Percentiles rank a stretch among this genome's conserved stretches.
Evolutionary conservation across 2,329 filamentous ascomycete species (phyloP).

Genomic region (Trichoderma sp.): DNA sequence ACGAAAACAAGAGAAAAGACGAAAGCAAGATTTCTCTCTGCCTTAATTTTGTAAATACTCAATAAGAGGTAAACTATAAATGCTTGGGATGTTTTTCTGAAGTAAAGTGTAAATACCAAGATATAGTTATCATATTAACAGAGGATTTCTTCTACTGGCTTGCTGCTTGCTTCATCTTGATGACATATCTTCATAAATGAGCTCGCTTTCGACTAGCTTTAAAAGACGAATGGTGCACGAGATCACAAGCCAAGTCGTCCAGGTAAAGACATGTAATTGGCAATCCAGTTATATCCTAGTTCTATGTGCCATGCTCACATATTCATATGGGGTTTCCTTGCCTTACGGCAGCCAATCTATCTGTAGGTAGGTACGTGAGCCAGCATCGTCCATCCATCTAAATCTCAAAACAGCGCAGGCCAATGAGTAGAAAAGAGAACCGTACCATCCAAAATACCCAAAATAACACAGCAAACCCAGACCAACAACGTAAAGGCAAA

Average conservation of each 20-base stretch:
- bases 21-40: too few species aligned
- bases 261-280: not conserved
- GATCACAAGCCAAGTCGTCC: not conserved
- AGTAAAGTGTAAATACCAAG: too few species aligned
- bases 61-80: too few species aligned
- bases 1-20: not conserved
- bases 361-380: not conserved
- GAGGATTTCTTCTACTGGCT: too few species aligned
- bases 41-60: too few species aligned
- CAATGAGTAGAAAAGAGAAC: not conserved
- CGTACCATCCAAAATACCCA: not conserved
- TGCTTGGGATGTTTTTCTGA: too few species aligned
- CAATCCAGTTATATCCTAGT: not conserved
- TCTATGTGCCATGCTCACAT: conserved; percentile 17
- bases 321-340: not conserved
- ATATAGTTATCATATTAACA: too few species aligned
- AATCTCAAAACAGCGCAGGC: not conserved
- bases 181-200: not conserved
- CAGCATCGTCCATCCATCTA: not conserved
- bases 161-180: too few species aligned
- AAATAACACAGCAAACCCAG: not conserved
- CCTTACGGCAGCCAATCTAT: conserved; percentile 21
- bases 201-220: not conserved
- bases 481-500: not conserved
- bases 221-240: not conserved